Evolutionary conservation across 345 rosid species (phyloP), one percentile per base, ranked within the genome.

Genomic region (Melaleuca alternifolia): DNA sequence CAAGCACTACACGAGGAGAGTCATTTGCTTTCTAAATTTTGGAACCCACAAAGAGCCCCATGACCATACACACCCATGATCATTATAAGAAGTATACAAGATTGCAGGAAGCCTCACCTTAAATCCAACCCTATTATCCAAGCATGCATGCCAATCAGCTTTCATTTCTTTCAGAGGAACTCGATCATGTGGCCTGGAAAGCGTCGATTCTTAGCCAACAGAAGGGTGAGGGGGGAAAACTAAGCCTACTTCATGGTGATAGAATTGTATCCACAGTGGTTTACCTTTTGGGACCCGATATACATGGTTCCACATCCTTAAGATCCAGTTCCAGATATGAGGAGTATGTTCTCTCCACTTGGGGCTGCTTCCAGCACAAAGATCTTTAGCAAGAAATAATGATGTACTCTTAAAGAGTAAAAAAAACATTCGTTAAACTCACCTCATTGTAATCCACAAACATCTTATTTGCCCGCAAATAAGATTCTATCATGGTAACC

Each of bases 371-470:
- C 79, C 59, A 84, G 44, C 33, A 46, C 89, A 84, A 56, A 87
- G 87, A 82, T 87, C 50, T 51, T 56, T 79, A 65, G 59, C 57
- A 54, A 84, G 46, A 26, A 56, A 77, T 86, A 52, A 24, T 21
- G 21, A 53, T 28, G 51, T 7, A 11, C 83, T 13, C 50, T 54
- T 28, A 85, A 41, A 41, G 41, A 9, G 11, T 86, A 41, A 57
- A 57, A 57, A 41, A 86, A 79, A 9, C 11, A 50, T 33, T 26
- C 37, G 48, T 44, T 48, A 16, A 46, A 20, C 54, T 87, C 88
- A 95, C 99, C 99, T 95, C 98, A 86, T 56, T 92, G 89, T 96
- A 96, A 92, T 96, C 98, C 83, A 95, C 96, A 93, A 96, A 95
- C 99, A 95, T 92, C 86, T 91, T 95, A 89, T 95, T 95, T 30